A percentile compares a stretch with the other conserved stretches of the same genome.
phyloP scores from a whole-genome alignment of 805 yeast genomes.

The Candida vaughaniae region DNA sequence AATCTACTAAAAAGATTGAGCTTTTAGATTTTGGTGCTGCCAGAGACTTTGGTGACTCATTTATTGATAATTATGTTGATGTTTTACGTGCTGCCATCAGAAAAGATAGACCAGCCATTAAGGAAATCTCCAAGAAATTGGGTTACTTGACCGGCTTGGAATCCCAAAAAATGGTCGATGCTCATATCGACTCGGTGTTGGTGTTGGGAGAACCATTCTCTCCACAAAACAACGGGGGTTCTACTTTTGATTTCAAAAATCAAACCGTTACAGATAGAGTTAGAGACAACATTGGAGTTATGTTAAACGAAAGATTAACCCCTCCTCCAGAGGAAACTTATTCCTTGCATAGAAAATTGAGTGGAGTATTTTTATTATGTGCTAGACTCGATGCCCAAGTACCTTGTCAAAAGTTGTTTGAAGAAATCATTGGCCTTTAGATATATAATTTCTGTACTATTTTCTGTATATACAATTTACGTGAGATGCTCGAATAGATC shows the following conservation, averaged over 20 bases:
- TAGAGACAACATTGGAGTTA: constrained; percentile 78
- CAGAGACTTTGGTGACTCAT: constrained; percentile 67
- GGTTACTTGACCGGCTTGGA: constrained; percentile 94
- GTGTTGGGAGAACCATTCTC: constrained; percentile 92
- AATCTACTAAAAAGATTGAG: constrained; percentile 69
- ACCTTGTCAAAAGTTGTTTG: constrained; percentile 74
- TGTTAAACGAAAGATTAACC: constrained; percentile 87
- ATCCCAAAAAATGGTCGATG: constrained; percentile 80
- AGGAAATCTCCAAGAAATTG: constrained; percentile 62
- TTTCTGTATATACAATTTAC: background rate
- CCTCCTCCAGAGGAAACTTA: constrained; percentile 99
- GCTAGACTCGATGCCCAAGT: constrained; percentile 81
- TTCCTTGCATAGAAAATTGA: constrained; percentile 90
- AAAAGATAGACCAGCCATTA: constrained; percentile 63
- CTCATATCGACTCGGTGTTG: constrained; percentile 88
- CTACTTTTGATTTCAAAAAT: constrained; percentile 64
- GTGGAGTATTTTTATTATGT: constrained; percentile 90
- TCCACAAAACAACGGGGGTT: constrained; percentile 46
- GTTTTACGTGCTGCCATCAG: constrained; percentile 73
- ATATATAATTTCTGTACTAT: constrained; percentile 1
- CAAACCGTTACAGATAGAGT: constrained; percentile 96
- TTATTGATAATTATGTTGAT: constrained; percentile 65
- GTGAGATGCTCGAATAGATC: background rate
- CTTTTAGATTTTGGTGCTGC: constrained; percentile 95
- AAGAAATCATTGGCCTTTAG: constrained; percentile 61